phyloP scores from a whole-genome alignment of 202 grass and related monocot genomes.

The Cymbopogon flexuosus region DNA sequence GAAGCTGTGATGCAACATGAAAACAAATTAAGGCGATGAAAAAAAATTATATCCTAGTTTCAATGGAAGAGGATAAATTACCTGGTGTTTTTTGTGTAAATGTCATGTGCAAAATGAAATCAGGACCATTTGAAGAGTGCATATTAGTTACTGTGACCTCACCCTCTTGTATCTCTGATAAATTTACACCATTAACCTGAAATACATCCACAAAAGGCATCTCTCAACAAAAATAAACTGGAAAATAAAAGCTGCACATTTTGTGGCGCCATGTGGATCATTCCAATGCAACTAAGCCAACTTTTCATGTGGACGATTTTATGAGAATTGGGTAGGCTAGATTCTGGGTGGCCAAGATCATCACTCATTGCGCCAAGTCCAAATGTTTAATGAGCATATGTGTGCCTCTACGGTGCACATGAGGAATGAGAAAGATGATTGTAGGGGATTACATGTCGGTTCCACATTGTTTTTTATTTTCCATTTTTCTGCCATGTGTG shows the following conservation, averaged over 20 bases:
- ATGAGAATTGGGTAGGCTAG: not conserved
- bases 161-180: conserved; percentile 49
- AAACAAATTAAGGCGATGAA: not conserved
- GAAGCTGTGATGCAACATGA: conserved; percentile 19
- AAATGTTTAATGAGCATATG: not conserved
- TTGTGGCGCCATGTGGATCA: not conserved
- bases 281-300: not conserved
- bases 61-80: not conserved
- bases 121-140: conserved; percentile 52
- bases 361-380: not conserved
- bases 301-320: not conserved
- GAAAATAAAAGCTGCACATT: not conserved
- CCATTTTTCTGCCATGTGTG: not conserved
- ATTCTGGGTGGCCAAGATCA: not conserved
- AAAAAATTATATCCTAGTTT: not conserved
- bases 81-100: conserved; percentile 11
- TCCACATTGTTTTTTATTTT: not conserved
- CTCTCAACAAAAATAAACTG: not conserved
- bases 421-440: not conserved
- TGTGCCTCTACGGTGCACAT: not conserved
- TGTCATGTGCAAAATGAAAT: conserved; percentile 42
- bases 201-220: conserved; percentile 17
- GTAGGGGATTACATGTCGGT: not conserved
- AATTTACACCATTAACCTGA: conserved; percentile 50
- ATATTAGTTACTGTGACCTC: conserved; percentile 50